Percentiles rank a stretch among this genome's conserved stretches.
Conservation (phyloP, 208 protist genomes). For the Crithidia fasciculata region DNA sequence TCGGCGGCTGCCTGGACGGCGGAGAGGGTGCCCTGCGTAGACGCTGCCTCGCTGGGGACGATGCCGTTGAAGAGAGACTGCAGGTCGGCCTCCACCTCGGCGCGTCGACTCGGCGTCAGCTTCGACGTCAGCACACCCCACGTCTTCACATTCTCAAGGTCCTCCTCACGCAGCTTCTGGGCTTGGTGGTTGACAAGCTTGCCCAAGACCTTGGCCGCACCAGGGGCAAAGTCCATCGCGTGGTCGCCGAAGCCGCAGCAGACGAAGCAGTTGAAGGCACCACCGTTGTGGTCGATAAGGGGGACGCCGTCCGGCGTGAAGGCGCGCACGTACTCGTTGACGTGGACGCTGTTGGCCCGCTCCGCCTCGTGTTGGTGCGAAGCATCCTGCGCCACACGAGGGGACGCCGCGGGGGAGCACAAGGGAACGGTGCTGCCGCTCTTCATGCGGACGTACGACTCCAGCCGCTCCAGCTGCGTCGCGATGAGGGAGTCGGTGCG, state of each 20-base stretch:
- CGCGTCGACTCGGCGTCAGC: slow-evolving; percentile 44
- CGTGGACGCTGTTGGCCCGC: slow-evolving; percentile 7
- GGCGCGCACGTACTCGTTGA: slow-evolving; percentile 60
- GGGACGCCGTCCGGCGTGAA: slow-evolving; percentile 88
- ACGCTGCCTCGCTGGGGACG: slow-evolving; percentile 14
- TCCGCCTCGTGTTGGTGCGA: not conserved
- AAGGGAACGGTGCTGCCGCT: slow-evolving; percentile 48
- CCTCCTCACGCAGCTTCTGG: slow-evolving; percentile 52
- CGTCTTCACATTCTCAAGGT: slow-evolving; percentile 35
- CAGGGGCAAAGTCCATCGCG: slow-evolving; percentile 76
- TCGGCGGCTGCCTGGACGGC: not conserved
- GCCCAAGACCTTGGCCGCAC: slow-evolving; percentile 72
- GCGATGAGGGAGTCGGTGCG: slow-evolving; percentile 10
- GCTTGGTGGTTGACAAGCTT: slow-evolving; percentile 77
- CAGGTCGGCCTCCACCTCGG: slow-evolving; percentile 50
- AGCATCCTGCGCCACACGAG: too few relatives aligned
- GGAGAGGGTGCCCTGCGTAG: not conserved
- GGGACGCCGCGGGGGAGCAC: not conserved
- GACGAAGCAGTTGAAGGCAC: slow-evolving; percentile 84
- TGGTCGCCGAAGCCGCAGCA: slow-evolving; percentile 89
- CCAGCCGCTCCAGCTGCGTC: slow-evolving; percentile 46
- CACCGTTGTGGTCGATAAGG: slow-evolving; percentile 71
- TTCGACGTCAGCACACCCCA: slow-evolving; percentile 31
- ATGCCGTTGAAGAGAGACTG: slow-evolving; percentile 69
- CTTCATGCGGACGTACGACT: slow-evolving; percentile 66